Percentiles rank a stretch among this genome's conserved stretches.
phyloP scores from a whole-genome alignment of 2,329 filamentous ascomycete species.

The Fusarium decemcellulare region DNA sequence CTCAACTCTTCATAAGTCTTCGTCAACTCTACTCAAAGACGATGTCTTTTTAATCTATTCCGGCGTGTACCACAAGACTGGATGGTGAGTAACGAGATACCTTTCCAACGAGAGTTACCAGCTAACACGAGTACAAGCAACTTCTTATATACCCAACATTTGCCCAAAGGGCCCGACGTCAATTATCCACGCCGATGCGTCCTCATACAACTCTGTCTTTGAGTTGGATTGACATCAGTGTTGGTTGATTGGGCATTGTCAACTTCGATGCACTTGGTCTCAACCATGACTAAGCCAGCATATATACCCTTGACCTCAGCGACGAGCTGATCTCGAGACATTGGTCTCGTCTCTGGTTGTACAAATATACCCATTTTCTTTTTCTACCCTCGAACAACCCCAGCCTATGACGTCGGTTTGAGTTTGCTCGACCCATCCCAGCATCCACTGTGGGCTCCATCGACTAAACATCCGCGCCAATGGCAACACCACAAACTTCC shows the following conservation, averaged over 20 bases:
- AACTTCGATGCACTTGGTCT: slow-evolving; percentile 88
- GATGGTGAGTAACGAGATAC: too few species aligned
- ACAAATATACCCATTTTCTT: not conserved
- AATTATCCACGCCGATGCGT: too few species aligned
- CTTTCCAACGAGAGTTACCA: too few species aligned
- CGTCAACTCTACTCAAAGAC: too few species aligned
- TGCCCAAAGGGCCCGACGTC: too few species aligned
- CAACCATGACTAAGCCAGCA: slow-evolving; percentile 86
- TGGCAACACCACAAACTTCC: not conserved
- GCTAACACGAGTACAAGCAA: too few species aligned
- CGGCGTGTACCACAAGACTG: too few species aligned
- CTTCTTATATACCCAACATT: too few species aligned
- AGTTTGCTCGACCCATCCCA: not conserved
- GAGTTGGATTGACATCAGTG: slow-evolving; percentile 58
- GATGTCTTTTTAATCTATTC: too few species aligned
- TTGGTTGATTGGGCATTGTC: slow-evolving; percentile 73
- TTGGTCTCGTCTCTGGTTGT: slow-evolving; percentile 49
- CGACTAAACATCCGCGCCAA: slow-evolving; percentile 9
- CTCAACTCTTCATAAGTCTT: too few species aligned
- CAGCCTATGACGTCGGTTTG: not conserved
- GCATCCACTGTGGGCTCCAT: slow-evolving; percentile 8
- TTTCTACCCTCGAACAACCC: not conserved
- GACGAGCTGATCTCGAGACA: slow-evolving; percentile 83
- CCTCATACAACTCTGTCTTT: slow-evolving; percentile 45
- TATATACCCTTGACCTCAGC: slow-evolving; percentile 90